These are phyloP conservation scores for Macrolepiota albuminosa DNA, from an alignment of 768 basidiomycete species.

Conservation along the genomic window DNA sequence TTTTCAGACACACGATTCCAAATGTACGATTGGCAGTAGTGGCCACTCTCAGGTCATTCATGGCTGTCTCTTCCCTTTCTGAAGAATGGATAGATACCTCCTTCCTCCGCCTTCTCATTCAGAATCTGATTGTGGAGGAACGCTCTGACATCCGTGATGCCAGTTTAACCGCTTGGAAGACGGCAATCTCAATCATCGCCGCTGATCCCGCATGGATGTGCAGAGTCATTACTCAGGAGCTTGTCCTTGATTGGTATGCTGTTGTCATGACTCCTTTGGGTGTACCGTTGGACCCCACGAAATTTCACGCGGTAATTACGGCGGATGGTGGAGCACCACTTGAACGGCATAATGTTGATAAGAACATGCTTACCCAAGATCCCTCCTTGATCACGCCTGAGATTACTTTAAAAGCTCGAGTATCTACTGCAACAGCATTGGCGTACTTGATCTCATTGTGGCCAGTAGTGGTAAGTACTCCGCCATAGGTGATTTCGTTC, in stretches of 20 bases:
- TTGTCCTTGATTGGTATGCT: conserved; percentile 80
- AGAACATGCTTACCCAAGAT: conserved; percentile 91
- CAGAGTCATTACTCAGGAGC: conserved; percentile 48
- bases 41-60: conserved; percentile 82
- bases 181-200: conserved; percentile 56
- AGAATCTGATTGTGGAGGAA: conserved; percentile 92
- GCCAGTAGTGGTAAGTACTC: conserved; percentile 50
- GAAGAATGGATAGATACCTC: conserved; percentile 75
- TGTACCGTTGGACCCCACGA: conserved; percentile 59
- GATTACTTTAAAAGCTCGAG: conserved; percentile 69
- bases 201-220: conserved; percentile 44
- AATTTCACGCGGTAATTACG: conserved; percentile 57
- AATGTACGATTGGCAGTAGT: conserved; percentile 92
- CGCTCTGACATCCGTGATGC: conserved; percentile 75
- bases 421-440: conserved; percentile 74
- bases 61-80: conserved; percentile 69
- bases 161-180: conserved; percentile 70
- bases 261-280: conserved; percentile 90
- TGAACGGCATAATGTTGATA: conserved; percentile 92
- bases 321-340: conserved; percentile 40
- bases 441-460: conserved; percentile 66
- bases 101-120: conserved; percentile 83
- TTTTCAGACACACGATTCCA: conserved; percentile 95
- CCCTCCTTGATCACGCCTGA: conserved; percentile 76
- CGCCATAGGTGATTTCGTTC: neutral